These are phyloP conservation scores for Didymosphaeria variabile DNA, from an alignment of 2,329 filamentous ascomycete genomes.

Conservation along the genomic window DNA sequence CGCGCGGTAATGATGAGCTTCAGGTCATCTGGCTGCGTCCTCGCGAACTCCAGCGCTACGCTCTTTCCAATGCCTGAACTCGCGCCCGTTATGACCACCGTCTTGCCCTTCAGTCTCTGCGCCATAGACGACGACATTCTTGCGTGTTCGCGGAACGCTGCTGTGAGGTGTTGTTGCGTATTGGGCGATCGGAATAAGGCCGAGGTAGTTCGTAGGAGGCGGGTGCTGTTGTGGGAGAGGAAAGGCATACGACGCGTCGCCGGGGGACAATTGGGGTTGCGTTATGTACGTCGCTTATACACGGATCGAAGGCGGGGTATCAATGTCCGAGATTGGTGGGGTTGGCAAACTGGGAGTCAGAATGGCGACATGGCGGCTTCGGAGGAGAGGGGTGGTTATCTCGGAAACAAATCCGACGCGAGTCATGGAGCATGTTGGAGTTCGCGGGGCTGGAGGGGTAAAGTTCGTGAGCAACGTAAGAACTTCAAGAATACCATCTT, in stretches of 20 bases:
- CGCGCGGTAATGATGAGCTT: slow-evolving; percentile 91
- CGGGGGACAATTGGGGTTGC: slow-evolving; percentile 14
- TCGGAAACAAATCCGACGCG: slow-evolving; percentile 14
- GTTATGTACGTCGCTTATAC: background rate
- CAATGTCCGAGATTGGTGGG: slow-evolving; percentile 2
- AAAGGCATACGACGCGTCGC: slow-evolving; percentile 33
- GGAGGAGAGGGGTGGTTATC: slow-evolving; percentile 10
- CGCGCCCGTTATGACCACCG: slow-evolving; percentile 88
- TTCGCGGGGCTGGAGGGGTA: background rate
- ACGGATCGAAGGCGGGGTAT: background rate
- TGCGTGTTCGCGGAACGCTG: slow-evolving; percentile 36
- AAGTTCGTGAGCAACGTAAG: background rate
- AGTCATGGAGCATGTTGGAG: slow-evolving; percentile 14
- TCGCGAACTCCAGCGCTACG: slow-evolving; percentile 90
- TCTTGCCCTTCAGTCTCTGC: slow-evolving; percentile 92
- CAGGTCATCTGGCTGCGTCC: slow-evolving; percentile 79
- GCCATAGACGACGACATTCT: slow-evolving; percentile 73
- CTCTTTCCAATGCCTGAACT: slow-evolving; percentile 88
- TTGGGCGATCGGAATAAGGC: slow-evolving; percentile 22
- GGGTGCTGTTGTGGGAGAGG: slow-evolving; percentile 22
- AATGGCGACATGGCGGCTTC: slow-evolving; percentile 10
- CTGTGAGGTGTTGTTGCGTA: slow-evolving; percentile 22
- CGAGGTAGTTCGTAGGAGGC: slow-evolving; percentile 26
- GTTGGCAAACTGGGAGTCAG: background rate
- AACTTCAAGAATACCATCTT: background rate